phyloP scores from a whole-genome alignment of 1,284 basidiomycete species.

The Lentinus polychrous region DNA sequence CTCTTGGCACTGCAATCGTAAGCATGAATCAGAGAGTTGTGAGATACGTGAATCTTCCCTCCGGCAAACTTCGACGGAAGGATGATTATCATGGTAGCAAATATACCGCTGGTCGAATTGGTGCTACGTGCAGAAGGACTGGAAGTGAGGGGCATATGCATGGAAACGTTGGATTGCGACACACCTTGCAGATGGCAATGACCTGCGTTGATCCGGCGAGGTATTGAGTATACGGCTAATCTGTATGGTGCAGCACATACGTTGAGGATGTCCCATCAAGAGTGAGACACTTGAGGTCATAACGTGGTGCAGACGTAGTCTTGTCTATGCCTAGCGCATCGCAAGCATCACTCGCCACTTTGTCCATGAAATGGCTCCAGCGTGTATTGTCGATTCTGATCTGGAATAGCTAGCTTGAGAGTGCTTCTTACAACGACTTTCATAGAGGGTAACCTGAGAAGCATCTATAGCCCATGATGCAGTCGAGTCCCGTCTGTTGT shows the following conservation, averaged over 20 bases:
- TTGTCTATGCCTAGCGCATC: constrained; percentile 12
- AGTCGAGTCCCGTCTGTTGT: constrained; percentile 21
- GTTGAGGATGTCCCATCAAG: constrained; percentile 39
- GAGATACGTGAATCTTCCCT: constrained; percentile 33
- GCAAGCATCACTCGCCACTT: constrained; percentile 24
- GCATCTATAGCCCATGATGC: constrained; percentile 26
- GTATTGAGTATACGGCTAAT: neutral
- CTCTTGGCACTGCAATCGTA: constrained; percentile 28
- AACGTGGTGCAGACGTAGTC: constrained; percentile 20
- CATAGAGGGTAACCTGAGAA: neutral
- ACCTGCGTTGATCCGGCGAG: neutral
- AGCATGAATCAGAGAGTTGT: constrained; percentile 22
- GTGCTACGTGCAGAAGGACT: constrained; percentile 21
- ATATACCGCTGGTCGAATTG: constrained; percentile 35
- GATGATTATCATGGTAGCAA: constrained; percentile 38
- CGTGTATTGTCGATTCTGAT: constrained; percentile 17
- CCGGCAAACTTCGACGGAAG: constrained; percentile 38
- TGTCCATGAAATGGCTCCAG: constrained; percentile 18
- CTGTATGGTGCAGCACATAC: constrained; percentile 23
- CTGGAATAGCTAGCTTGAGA: constrained; percentile 1
- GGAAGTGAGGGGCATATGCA: no score
- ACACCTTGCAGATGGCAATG: constrained; percentile 13
- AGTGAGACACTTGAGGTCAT: constrained; percentile 38
- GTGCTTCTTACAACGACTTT: neutral
- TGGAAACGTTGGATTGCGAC: no score